Conservation (phyloP, 106 monocot genomes). For the Dioscorea dumetorum region DNA sequence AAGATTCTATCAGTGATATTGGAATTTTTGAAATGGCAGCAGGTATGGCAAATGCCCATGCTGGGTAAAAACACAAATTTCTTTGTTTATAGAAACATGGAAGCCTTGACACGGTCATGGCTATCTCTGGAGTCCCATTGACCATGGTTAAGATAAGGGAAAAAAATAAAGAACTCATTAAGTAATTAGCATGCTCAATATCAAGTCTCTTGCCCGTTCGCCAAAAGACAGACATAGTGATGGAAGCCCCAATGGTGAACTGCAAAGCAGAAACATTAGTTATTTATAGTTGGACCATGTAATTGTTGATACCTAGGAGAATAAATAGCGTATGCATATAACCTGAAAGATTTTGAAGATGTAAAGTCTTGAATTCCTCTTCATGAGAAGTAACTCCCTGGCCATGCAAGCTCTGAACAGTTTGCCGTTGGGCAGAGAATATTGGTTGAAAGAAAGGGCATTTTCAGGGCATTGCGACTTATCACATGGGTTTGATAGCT, state of each 20-base stretch:
- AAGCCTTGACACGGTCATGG: conserved; percentile 46
- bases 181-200: conserved; percentile 54
- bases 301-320: not conserved
- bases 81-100: conserved; percentile 84
- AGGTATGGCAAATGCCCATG: conserved; percentile 81
- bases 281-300: not conserved
- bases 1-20: conserved; percentile 63
- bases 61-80: conserved; percentile 78
- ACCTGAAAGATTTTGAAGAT: conserved; percentile 73
- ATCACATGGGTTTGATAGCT: conserved; percentile 43
- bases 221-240: conserved; percentile 51
- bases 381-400: conserved; percentile 83
- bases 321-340: not conserved
- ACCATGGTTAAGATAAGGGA: conserved; percentile 38
- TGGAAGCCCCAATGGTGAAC: conserved; percentile 43
- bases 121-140: conserved; percentile 62
- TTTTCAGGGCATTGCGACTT: conserved; percentile 31
- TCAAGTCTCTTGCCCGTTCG: conserved; percentile 44
- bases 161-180: conserved; percentile 60
- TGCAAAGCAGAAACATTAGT: conserved; percentile 13
- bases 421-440: conserved; percentile 61
- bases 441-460: conserved; percentile 45
- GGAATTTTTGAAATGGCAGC: conserved; percentile 56
- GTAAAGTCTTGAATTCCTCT: conserved; percentile 65
- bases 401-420: conserved; percentile 59